phyloP scores from a whole-genome alignment of 768 basidiomycete genomes.

The Leccinum obscurum region DNA sequence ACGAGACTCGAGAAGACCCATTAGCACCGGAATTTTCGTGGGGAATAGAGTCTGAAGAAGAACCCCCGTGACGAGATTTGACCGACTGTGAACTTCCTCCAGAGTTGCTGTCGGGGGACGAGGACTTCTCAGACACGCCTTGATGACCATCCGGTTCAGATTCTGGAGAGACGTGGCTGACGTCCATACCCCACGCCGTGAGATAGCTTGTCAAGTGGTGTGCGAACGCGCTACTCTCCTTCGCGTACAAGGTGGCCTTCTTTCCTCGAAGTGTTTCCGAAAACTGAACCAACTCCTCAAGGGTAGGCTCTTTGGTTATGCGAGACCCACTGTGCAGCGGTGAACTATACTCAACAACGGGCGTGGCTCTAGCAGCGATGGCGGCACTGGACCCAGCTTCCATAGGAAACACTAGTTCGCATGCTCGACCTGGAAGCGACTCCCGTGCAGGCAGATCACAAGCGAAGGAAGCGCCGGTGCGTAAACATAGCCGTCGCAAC shows the following conservation, averaged over 20 bases:
- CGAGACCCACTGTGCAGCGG: slow-evolving; percentile 50
- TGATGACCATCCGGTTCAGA: slow-evolving; percentile 47
- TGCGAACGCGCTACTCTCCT: slow-evolving; percentile 85
- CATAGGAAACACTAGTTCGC: slow-evolving; percentile 65
- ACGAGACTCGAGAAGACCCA: slow-evolving; percentile 25
- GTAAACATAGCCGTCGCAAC: slow-evolving; percentile 58
- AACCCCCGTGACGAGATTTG: slow-evolving; percentile 27
- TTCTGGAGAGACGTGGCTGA: slow-evolving; percentile 73
- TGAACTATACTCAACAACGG: slow-evolving; percentile 48
- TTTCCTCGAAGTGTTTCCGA: slow-evolving; percentile 81
- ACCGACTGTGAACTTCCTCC: slow-evolving; percentile 7
- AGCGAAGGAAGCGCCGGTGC: slow-evolving; percentile 50
- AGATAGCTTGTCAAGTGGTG: slow-evolving; percentile 92
- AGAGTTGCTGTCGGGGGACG: slow-evolving; percentile 9
- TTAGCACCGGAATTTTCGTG: slow-evolving; percentile 26
- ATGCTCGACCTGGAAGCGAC: slow-evolving; percentile 50
- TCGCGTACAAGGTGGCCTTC: slow-evolving; percentile 81
- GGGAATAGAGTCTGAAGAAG: slow-evolving; percentile 12
- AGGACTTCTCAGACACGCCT: slow-evolving; percentile 15
- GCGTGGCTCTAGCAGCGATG: slow-evolving; percentile 38
- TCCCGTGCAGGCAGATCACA: slow-evolving; percentile 44
- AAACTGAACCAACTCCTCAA: slow-evolving; percentile 78
- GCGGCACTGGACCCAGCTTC: slow-evolving; percentile 55
- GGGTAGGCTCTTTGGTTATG: slow-evolving; percentile 68
- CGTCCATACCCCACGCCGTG: slow-evolving; percentile 93